phyloP scores from a whole-genome alignment of 2,329 filamentous ascomycete genomes.

The Saccharata proteae region DNA sequence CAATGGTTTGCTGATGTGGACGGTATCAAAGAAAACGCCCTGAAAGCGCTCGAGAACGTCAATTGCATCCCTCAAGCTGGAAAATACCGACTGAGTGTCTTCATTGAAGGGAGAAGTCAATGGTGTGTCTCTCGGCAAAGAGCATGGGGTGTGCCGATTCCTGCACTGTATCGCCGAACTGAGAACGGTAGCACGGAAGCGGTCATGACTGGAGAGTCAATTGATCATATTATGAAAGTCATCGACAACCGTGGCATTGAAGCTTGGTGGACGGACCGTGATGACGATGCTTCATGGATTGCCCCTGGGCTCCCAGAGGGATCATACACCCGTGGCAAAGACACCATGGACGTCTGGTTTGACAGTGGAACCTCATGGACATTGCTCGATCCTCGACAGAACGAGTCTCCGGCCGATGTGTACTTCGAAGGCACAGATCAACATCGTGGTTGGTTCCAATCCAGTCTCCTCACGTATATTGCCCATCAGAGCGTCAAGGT shows the following conservation, averaged over 20 bases:
- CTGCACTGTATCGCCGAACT: conserved; percentile 60
- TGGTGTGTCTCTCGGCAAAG: conserved; percentile 98
- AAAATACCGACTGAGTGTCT: conserved; percentile 65
- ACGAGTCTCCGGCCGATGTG: conserved; percentile 55
- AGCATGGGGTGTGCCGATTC: conserved; percentile 94
- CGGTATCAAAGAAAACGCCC: conserved; percentile 62
- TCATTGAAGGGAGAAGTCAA: conserved; percentile 76
- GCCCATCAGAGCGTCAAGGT: conserved; percentile 39
- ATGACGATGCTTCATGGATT: conserved; percentile 68
- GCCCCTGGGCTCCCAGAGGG: conserved; percentile 48
- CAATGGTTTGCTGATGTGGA: conserved; percentile 97
- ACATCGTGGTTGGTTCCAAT: conserved; percentile 97
- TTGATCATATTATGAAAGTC: conserved; percentile 72
- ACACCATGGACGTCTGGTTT: conserved; percentile 99
- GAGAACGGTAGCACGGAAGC: conserved; percentile 50
- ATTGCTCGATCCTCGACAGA: conserved; percentile 18
- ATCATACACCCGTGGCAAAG: conserved; percentile 61
- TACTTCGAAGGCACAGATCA: conserved; percentile 94
- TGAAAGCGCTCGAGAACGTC: conserved; percentile 58
- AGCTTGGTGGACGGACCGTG: conserved; percentile 82
- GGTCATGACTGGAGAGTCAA: conserved; percentile 65
- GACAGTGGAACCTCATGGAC: conserved; percentile 95
- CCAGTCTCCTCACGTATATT: conserved; percentile 77
- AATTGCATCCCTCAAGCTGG: conserved; percentile 68
- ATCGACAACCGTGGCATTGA: conserved; percentile 72